These are phyloP conservation scores for Sclerotinia sclerotiorum DNA, from an alignment of 2,329 filamentous ascomycete species.

Conservation along the genomic window DNA sequence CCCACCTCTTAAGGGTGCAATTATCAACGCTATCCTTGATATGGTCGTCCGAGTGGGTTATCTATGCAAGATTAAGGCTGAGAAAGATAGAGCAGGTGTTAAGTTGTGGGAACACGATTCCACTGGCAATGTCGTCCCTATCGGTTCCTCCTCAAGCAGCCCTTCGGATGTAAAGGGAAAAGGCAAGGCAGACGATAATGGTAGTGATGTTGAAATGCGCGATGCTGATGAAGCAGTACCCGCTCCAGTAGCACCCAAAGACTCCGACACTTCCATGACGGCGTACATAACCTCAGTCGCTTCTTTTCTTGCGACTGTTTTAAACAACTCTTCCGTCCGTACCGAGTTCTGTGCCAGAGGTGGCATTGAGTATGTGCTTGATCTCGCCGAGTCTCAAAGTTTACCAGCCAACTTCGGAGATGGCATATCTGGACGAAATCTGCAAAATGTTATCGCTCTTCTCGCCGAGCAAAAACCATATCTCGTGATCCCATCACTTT, in stretches of 20 bases:
- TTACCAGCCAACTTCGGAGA: constrained; percentile 73
- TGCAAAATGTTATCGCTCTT: constrained; percentile 72
- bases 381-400: constrained; percentile 79
- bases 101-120: constrained; percentile 68
- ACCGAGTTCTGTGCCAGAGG: constrained; percentile 71
- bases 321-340: constrained; percentile 38
- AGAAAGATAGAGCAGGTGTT: constrained; percentile 69
- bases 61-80: constrained; percentile 69
- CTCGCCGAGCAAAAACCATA: constrained; percentile 80
- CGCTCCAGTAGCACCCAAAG: constrained; percentile 26
- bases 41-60: constrained; percentile 83
- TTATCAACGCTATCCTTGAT: constrained; percentile 81
- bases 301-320: constrained; percentile 62
- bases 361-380: constrained; percentile 79
- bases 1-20: constrained; percentile 74
- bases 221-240: constrained; percentile 46
- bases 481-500: constrained; percentile 75
- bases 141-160: constrained; percentile 45
- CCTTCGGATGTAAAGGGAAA: constrained; percentile 44
- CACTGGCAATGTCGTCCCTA: constrained; percentile 58
- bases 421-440: constrained; percentile 63
- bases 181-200: constrained; percentile 43
- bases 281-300: constrained; percentile 71
- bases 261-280: constrained; percentile 35
- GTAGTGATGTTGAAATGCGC: constrained; percentile 66